Percentiles rank a stretch among this genome's conserved stretches.
Evolutionary conservation across 2,329 filamentous ascomycete genomes (phyloP).

Genomic region (Lachnum nothofagi): DNA sequence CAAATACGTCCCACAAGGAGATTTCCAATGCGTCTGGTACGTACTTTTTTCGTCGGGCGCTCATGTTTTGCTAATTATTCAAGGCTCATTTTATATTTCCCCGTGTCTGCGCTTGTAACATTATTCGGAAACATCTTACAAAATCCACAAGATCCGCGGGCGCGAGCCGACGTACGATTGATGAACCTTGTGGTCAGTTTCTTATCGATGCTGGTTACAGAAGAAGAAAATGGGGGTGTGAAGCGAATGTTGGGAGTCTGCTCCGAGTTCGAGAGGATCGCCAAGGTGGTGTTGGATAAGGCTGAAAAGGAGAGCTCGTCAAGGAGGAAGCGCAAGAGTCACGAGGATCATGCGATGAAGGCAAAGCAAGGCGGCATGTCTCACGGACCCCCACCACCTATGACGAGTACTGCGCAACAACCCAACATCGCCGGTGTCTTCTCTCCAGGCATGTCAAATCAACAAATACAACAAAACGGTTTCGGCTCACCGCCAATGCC

Average conservation of each 20-base stretch:
- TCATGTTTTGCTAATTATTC: conserved; percentile 29
- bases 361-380: conserved; percentile 15
- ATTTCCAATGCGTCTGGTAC: conserved; percentile 92
- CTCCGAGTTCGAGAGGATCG: conserved; percentile 93
- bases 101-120: conserved; percentile 88
- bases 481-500: conserved; percentile 23
- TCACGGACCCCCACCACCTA: conserved; percentile 22
- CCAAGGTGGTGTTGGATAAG: conserved; percentile 83
- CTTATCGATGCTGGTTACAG: conserved; percentile 78
- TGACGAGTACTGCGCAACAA: conserved; percentile 19
- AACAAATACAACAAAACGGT: conserved; percentile 27
- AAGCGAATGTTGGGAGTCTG: conserved; percentile 91
- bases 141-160: conserved; percentile 84
- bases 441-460: conserved; percentile 22
- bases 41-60: conserved; percentile 27
- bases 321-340: conserved; percentile 77
- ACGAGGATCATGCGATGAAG: conserved; percentile 39
- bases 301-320: conserved; percentile 67
- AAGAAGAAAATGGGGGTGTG: conserved; percentile 84
- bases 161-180: conserved; percentile 79
- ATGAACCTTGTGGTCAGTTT: conserved; percentile 95
- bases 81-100: conserved; percentile 91
- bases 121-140: conserved; percentile 95
- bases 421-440: conserved; percentile 27
- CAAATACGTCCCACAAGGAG: conserved; percentile 92